Evolutionary conservation across 192 early-diverging fungal genomes (phyloP), one percentile per base, ranked within the genome.

Genomic region (Coemansia sp.): DNA sequence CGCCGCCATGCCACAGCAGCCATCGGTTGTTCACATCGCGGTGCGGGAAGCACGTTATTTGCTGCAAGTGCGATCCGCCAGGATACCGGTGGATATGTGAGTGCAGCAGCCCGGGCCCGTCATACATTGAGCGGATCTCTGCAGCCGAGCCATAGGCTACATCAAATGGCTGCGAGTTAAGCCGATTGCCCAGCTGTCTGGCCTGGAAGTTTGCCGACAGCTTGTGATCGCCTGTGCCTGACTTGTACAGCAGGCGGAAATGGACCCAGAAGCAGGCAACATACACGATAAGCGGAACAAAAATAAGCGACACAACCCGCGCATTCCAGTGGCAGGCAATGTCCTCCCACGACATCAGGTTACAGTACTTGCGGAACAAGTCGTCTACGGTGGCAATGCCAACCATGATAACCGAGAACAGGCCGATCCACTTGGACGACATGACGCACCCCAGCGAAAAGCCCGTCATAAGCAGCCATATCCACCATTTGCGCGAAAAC

Each of bases 341-440:
- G 3, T 71, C 81, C 0, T 69, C 70, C 88, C 87, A 69, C 5
- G 88, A 71, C 38, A 83, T 81, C 43, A 79, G 56, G 60, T 85
- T 81, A 53, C 92, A 93, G 64, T 88, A 82, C 49, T 96, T 74
- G 32, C 90, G 84, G 88, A 93, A 96, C 11, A 98, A 78, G 38
- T 96, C 91, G 56, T 93, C 88, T 21, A 89, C 69, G 0, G 96
- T 96, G 52, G 90, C 88, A 49, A 96, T 54, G 23, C 94, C 94
- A 52, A 96, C 90, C 45, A 96, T 72, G 12, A 91, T 88, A 23
- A 93, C 88, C 45, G 84, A 85, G 79, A 99, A 96, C 14, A 99
- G 58, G 2, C 96, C 96, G 18, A 97, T 87, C 96, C 94, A 99
- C 73, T 99, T 99, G 67, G 39, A 96, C 77, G 67, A 64, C 40